Evolutionary conservation across 129 eudicot species (phyloP).

Genomic region (Arctium minus): DNA sequence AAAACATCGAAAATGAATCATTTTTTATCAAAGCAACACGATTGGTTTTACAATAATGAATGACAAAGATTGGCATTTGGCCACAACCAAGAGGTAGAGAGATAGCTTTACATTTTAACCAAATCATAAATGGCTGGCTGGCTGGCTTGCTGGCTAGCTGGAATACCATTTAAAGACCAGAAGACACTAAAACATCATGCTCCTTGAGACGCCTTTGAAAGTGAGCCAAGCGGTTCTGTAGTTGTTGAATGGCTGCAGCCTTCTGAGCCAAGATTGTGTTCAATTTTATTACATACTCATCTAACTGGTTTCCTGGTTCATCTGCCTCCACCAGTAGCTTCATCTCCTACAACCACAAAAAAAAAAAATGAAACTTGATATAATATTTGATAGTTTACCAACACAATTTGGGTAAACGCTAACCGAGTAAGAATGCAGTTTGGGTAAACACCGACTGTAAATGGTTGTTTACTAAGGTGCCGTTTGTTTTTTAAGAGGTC

Average conservation of each 20-base stretch:
- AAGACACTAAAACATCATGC: constrained; percentile 78
- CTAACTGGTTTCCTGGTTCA: constrained; percentile 93
- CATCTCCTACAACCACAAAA: constrained; percentile 67
- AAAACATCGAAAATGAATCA: neutral
- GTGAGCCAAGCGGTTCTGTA: constrained; percentile 83
- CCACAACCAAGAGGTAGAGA: constrained; percentile 1
- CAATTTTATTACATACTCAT: constrained; percentile 67
- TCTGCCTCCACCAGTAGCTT: constrained; percentile 89
- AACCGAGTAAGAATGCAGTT: neutral
- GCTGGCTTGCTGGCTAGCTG: neutral
- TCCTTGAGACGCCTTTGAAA: constrained; percentile 91
- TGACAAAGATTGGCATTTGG: constrained; percentile 13
- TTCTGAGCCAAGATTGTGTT: constrained; percentile 81
- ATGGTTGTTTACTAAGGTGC: neutral
- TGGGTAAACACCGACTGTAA: neutral
- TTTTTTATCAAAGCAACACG: neutral
- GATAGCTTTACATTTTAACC: neutral
- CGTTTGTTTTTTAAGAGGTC: too few relatives aligned
- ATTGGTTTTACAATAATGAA: constrained; percentile 16
- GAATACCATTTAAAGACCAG: constrained; percentile 41
- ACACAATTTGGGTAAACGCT: neutral
- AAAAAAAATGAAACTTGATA: neutral
- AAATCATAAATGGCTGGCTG: neutral
- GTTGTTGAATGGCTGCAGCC: constrained; percentile 77
- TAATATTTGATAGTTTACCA: neutral